phyloP scores from a whole-genome alignment of 2,329 filamentous ascomycete species.

The Aspergillus amoenus region DNA sequence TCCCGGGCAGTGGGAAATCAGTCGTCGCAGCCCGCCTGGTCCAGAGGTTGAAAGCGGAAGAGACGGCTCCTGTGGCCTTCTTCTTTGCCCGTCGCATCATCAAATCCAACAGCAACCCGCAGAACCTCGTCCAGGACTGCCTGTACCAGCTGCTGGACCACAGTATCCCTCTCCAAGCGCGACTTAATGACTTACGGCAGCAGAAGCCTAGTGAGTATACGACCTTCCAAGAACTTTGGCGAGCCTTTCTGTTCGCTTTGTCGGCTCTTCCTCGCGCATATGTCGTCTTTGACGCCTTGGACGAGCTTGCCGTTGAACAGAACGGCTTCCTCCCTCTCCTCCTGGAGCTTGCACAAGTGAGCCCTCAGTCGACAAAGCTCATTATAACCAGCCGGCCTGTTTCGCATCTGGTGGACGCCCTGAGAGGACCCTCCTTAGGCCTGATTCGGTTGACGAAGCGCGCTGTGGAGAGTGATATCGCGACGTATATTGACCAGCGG shows the following conservation, averaged over 20 bases:
- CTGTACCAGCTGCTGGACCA: slow-evolving; percentile 12
- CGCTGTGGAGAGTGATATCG: slow-evolving; percentile 43
- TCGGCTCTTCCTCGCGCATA: slow-evolving; percentile 28
- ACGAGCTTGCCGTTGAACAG: slow-evolving; percentile 48
- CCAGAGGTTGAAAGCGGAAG: slow-evolving; percentile 3
- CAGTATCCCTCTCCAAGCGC: slow-evolving; percentile 4
- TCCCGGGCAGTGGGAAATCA: slow-evolving; percentile 25
- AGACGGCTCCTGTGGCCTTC: slow-evolving; percentile 5
- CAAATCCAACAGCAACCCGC: slow-evolving; percentile 15
- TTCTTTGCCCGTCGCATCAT: slow-evolving; percentile 27
- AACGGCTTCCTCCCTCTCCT: slow-evolving; percentile 38
- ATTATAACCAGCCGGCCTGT: slow-evolving; percentile 47
- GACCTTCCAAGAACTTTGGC: slow-evolving; percentile 5
- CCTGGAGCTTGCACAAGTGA: slow-evolving; percentile 30
- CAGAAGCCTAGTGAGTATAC: neutral
- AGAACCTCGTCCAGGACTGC: slow-evolving; percentile 16
- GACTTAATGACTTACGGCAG: neutral
- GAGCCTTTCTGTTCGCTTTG: neutral
- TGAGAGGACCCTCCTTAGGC: slow-evolving; percentile 28
- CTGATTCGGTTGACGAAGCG: slow-evolving; percentile 40
- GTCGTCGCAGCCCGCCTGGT: slow-evolving; percentile 22
- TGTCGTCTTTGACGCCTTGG: slow-evolving; percentile 47
- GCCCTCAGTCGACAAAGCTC: slow-evolving; percentile 39
- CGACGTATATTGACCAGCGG: slow-evolving; percentile 33
- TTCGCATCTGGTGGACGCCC: slow-evolving; percentile 27